Conservation (phyloP, 306 rosid genomes). For the Vachellia pachyceras region DNA sequence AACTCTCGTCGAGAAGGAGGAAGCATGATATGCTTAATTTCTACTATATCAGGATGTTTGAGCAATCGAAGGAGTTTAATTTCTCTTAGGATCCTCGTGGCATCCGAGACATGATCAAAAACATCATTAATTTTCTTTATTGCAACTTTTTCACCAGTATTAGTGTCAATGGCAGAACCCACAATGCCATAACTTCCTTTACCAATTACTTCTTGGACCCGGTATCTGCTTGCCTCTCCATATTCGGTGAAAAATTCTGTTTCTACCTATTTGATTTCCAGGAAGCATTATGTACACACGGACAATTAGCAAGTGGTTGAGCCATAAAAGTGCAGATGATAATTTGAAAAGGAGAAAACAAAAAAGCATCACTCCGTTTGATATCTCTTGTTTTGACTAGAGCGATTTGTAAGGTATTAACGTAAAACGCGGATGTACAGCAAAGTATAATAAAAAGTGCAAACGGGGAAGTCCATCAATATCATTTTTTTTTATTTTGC, state of each 20-base stretch:
- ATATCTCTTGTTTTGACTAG: background rate
- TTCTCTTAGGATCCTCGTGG: constrained; percentile 53
- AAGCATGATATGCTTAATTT: constrained; percentile 58
- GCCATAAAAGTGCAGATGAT: background rate
- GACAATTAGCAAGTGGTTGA: background rate
- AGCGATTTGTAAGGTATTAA: background rate
- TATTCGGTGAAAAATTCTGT: constrained; percentile 93
- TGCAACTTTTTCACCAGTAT: constrained; percentile 47
- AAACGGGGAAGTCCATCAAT: background rate
- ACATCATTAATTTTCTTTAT: constrained; percentile 55
- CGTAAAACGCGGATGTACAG: background rate
- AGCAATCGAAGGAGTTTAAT: constrained; percentile 53
- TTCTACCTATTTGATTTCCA: constrained; percentile 53
- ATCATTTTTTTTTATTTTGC: background rate
- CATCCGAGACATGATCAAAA: constrained; percentile 59
- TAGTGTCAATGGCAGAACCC: constrained; percentile 46
- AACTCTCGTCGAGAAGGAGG: constrained; percentile 57
- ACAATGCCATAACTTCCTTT: constrained; percentile 62
- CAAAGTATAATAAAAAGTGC: background rate
- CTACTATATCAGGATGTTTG: constrained; percentile 52
- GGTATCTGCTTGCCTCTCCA: constrained; percentile 69
- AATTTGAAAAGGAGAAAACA: background rate
- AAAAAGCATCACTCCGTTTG: too few relatives aligned
- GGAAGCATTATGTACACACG: constrained; percentile 3
- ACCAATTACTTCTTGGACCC: constrained; percentile 49